A percentile compares a stretch with the other conserved stretches of the same genome.
These are phyloP conservation scores for Hymenoscyphus fraxineus DNA, from an alignment of 2,329 filamentous ascomycete genomes.

Conservation along the genomic window DNA sequence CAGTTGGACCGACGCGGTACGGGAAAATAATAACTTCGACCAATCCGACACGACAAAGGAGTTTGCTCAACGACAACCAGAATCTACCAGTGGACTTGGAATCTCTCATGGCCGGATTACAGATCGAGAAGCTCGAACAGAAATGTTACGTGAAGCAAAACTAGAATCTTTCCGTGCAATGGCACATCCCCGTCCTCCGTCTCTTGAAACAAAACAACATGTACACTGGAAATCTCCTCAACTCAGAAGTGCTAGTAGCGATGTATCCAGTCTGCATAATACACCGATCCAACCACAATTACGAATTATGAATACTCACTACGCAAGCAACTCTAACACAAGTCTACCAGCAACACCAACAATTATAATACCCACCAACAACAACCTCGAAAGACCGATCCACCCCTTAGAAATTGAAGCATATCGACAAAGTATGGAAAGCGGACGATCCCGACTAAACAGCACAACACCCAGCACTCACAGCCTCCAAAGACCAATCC, in stretches of 20 bases:
- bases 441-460: background rate
- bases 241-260: background rate
- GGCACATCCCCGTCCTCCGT: background rate
- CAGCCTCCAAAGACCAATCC: background rate
- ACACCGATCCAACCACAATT: background rate
- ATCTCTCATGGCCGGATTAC: background rate
- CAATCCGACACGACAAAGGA: constrained; percentile 3
- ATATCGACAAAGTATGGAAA: background rate
- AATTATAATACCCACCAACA: background rate
- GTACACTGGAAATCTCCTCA: constrained; percentile 8
- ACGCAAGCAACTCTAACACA: constrained; percentile 4
- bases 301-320: background rate
- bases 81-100: background rate
- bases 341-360: constrained; percentile 4
- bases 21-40: background rate
- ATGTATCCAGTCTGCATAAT: constrained; percentile 5
- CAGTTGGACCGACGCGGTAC: constrained; percentile 11
- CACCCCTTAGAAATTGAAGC: constrained; percentile 4
- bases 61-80: background rate
- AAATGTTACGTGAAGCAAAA: constrained; percentile 2
- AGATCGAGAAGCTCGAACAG: constrained; percentile 5
- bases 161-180: background rate
- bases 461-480: background rate
- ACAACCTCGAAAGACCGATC: background rate
- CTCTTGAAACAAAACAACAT: background rate